These are phyloP conservation scores for Torrubiella hemipterigena DNA, from an alignment of 2,329 filamentous ascomycete species.

Conservation along the genomic window DNA sequence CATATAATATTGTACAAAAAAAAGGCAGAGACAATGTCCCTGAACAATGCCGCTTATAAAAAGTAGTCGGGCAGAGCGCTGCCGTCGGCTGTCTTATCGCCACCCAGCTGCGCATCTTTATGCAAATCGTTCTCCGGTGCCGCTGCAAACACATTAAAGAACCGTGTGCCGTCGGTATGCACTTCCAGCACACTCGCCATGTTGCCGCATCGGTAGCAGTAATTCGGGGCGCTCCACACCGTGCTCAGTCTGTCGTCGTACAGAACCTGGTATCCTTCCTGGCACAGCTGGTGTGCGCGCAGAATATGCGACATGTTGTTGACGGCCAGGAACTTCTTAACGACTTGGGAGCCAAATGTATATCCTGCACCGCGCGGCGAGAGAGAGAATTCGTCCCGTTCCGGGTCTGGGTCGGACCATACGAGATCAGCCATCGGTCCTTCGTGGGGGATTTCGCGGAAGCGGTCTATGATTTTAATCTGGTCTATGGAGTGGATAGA, in stretches of 20 bases:
- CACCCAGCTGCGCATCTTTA: constrained; percentile 68
- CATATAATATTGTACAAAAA: no score
- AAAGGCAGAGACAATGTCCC: neutral
- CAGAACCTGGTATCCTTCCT: constrained; percentile 93
- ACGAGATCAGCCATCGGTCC: constrained; percentile 99
- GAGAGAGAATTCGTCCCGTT: constrained; percentile 91
- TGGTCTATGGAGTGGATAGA: constrained; percentile 98
- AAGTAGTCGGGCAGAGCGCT: constrained; percentile 60
- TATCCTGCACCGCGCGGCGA: constrained; percentile 91
- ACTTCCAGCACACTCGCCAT: constrained; percentile 96
- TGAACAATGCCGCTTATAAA: constrained; percentile 30
- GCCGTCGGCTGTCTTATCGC: constrained; percentile 57
- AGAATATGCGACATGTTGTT: constrained; percentile 97
- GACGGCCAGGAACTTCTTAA: constrained; percentile 94
- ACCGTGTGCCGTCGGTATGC: constrained; percentile 80
- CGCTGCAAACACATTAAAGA: constrained; percentile 96
- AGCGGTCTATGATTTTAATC: constrained; percentile 98
- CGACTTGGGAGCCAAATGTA: constrained; percentile 93
- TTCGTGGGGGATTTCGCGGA: constrained; percentile 96
- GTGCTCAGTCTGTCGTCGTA: constrained; percentile 93
- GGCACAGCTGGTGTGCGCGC: constrained; percentile 94
- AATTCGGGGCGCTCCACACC: constrained; percentile 96
- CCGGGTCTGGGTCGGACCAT: constrained; percentile 96
- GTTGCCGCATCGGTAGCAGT: constrained; percentile 92
- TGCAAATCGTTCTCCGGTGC: constrained; percentile 91